A percentile compares a stretch with the other conserved stretches of the same genome.
These are phyloP conservation scores for Sarcodon aspratus DNA, from an alignment of 768 basidiomycete genomes.

Conservation along the genomic window DNA sequence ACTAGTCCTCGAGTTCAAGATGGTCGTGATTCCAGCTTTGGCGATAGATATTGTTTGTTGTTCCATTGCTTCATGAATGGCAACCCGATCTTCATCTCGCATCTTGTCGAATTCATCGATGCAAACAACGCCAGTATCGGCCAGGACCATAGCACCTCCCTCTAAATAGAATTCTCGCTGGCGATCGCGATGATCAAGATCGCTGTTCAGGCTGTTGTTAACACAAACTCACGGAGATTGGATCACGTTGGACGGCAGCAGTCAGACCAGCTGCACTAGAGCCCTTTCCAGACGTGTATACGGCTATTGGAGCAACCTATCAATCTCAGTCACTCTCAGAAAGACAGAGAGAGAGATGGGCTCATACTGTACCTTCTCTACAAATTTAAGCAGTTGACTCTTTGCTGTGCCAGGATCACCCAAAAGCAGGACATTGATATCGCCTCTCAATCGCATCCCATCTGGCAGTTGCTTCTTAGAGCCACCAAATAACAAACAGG, in stretches of 20 bases:
- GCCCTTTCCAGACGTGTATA: conserved; percentile 98
- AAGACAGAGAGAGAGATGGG: background rate
- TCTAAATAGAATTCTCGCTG: conserved; percentile 98
- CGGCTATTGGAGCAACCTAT: conserved; percentile 93
- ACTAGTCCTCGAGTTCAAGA: conserved; percentile 90
- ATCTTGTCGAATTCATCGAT: conserved; percentile 99
- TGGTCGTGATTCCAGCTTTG: conserved; percentile 97
- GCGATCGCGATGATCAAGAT: conserved; percentile 3
- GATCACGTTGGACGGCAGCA: conserved; percentile 91
- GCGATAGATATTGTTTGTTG: conserved; percentile 99
- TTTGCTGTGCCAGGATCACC: conserved; percentile 99
- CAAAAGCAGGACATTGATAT: conserved; percentile 92
- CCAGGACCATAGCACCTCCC: conserved; percentile 98
- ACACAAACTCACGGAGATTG: conserved; percentile 60
- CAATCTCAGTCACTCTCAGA: background rate
- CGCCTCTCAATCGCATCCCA: conserved; percentile 92
- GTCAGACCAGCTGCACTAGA: conserved; percentile 98
- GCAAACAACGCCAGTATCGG: conserved; percentile 96
- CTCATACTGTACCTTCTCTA: conserved; percentile 62
- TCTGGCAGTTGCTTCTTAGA: conserved; percentile 96
- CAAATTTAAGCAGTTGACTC: conserved; percentile 95
- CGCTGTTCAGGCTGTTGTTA: conserved; percentile 1
- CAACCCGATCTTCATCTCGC: conserved; percentile 97
- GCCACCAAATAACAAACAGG: conserved; percentile 93
- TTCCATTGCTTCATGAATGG: conserved; percentile 99